Base-by-base conservation (phyloP, 495 filamentous ascomycete genomes). In the Talaromyces liani region DNA sequence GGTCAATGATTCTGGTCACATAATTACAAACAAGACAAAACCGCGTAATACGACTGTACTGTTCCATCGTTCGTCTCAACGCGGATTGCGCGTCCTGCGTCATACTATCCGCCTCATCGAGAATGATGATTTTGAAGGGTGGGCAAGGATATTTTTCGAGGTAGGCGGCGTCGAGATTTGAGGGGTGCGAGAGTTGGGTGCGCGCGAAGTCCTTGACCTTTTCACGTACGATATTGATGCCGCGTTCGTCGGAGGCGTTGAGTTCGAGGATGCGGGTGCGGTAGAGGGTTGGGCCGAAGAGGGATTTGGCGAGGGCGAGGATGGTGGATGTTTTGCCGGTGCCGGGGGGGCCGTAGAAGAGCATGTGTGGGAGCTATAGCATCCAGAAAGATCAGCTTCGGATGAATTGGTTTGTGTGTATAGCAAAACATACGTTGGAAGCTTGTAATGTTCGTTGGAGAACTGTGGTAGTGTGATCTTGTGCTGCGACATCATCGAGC, bases 11-110 rank as follows among this genome's bases (percentile, higher is more conserved):
- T 62, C 94, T 79, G 0, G 94, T 98, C 34, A 99, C 93, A 69
- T 98, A 99, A 77, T 99, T 99, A 77, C 94, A 99, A 47, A 98
- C 92, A 12, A 99, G 80, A 73, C 95, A 98, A 75, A 99, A 99
- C 24, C 94, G 82, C 6, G 94, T 99, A 71, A 98, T 97, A 71
- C 90, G 92, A 75, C 85, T 89, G 75, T 98, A 98, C 60, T 91
- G 94, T 80, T 98, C 94, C 94, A 98, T 98, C 6, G 94, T 98
- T 45, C 94, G 84, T 63, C 94, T 81, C 49, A 98, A 82, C 4
- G 94, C 94, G 56, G 86, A 88, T 80, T 98, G 94, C 51, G 94
- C 94, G 74, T 98, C 94, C 75, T 98, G 95, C 39, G 95, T 98
- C 94, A 98, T 98, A 71, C 87, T 91, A 73, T 98, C 94, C 58